Percentiles rank a stretch among this genome's conserved stretches.
Conservation (phyloP, 2,329 filamentous ascomycete species). For the Nemania diffusa region DNA sequence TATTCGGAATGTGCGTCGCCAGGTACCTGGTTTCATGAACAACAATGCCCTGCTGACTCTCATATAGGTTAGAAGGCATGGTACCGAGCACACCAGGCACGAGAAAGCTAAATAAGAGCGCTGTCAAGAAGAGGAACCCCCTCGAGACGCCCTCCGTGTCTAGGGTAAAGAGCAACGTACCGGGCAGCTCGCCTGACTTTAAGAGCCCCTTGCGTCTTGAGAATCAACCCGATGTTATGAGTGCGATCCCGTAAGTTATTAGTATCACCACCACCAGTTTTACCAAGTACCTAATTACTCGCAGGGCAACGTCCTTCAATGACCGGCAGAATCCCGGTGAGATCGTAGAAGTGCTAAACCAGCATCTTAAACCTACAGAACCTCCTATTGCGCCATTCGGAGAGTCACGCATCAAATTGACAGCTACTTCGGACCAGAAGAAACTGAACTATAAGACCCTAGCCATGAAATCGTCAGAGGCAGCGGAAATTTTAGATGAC, state of each 20-base stretch:
- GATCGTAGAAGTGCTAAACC: conserved; percentile 84
- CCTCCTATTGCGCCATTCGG: conserved; percentile 76
- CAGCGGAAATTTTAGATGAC: conserved; percentile 93
- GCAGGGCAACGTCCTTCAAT: conserved; percentile 72
- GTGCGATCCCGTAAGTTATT: conserved; percentile 52
- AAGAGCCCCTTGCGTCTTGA: conserved; percentile 56
- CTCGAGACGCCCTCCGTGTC: conserved; percentile 60
- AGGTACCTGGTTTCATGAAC: not conserved
- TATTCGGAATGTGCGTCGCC: conserved; percentile 79
- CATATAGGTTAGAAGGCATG: conserved; percentile 70
- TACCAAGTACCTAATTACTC: conserved; percentile 26
- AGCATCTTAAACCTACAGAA: conserved; percentile 73
- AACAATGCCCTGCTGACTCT: conserved; percentile 11
- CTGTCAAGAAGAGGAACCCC: conserved; percentile 52
- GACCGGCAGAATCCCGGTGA: conserved; percentile 84
- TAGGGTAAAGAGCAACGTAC: conserved; percentile 57
- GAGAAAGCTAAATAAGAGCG: conserved; percentile 56
- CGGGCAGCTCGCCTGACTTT: conserved; percentile 57
- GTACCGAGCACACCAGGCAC: conserved; percentile 70
- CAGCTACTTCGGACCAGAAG: conserved; percentile 86
- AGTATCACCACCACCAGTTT: not conserved
- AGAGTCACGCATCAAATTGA: conserved; percentile 84
- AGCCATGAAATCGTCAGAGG: conserved; percentile 92
- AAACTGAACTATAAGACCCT: conserved; percentile 93
- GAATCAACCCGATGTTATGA: conserved; percentile 54